Evolutionary conservation across 106 monocot genomes (phyloP).

Genomic region (Apostasia shenzhenica): DNA sequence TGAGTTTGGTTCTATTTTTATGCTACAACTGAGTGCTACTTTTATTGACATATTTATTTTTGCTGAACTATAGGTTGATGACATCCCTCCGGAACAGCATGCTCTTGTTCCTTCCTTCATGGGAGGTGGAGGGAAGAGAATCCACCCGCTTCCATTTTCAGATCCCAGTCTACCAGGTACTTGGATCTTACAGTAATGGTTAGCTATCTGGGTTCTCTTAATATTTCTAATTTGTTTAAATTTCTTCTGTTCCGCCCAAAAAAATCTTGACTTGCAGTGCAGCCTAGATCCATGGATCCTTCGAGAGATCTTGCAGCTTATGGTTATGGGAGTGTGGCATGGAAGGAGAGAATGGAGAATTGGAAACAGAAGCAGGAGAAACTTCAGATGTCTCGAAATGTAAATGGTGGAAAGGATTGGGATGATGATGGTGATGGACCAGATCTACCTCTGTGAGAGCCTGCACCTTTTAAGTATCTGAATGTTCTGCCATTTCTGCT

Average conservation of each 20-base stretch:
- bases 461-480: background rate
- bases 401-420: conserved; percentile 58
- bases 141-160: conserved; percentile 79
- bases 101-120: conserved; percentile 79
- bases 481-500: background rate
- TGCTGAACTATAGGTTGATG: conserved; percentile 47
- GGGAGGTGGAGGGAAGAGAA: conserved; percentile 81
- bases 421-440: conserved; percentile 50
- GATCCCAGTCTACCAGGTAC: conserved; percentile 70
- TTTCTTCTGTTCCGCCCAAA: background rate
- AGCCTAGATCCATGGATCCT: conserved; percentile 94
- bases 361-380: conserved; percentile 92
- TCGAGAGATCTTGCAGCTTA: conserved; percentile 90
- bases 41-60: background rate
- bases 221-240: too few relatives aligned
- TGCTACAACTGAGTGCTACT: background rate
- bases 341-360: conserved; percentile 91
- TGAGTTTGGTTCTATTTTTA: too few relatives aligned
- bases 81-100: conserved; percentile 90
- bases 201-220: too few relatives aligned
- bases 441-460: conserved; percentile 80
- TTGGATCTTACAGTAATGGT: background rate
- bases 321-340: conserved; percentile 88
- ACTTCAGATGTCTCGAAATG: conserved; percentile 45
- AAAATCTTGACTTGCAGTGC: conserved; percentile 42